Base-by-base conservation (phyloP, 1,284 basidiomycete genomes). In the Stereum hirsutum region DNA sequence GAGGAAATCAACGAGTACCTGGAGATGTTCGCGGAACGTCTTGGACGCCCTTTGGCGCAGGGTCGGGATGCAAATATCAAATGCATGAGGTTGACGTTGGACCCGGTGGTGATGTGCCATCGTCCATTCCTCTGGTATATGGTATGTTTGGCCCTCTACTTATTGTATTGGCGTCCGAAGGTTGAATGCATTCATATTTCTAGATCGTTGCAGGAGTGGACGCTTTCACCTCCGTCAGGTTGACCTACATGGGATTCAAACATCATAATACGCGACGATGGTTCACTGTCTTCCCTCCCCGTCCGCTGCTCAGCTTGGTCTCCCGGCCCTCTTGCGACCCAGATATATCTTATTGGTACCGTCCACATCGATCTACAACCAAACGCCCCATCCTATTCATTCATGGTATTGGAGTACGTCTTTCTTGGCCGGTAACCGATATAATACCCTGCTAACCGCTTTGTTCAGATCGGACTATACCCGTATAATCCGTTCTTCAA, bases 101-200 rank as follows among this genome's bases (percentile, higher is more conserved):
- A 82, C 50, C 70, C 72, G 0, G 76, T 81, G 11, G 50, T 57
- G 8, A 68, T 65, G 54, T 21, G 66, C 1, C 78, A 81, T 54
- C 58, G 80, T 27, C 79, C 80, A 3, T 52, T 83, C 15, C 15
- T 78, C 2, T 83, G 79, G 79, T 83, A 83, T 52, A 48, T 62
- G 36, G 78, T 78, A 47, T 43, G 75, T 68, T 17, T 30, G 6
- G 12, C 26, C 10, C 10, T 8, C 33, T 12, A 8, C 23, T 6
- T 26, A 7, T 11, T 14, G 11, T 23, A 20, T 36, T 28, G 12
- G 12, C 0, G 4, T 21, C 3, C 12, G 41, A 25, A 14, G 30
- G 26, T 5, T 14, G 17, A 10, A 21, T 33, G 25, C 31, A 36
- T 32, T 15, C 17, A 5, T 19, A 32, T 12, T 6, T 7, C 6